Evolutionary conservation across 2,329 filamentous ascomycete genomes (phyloP), one percentile per base, ranked within the genome.

Genomic region (Xylariaceae sp.): DNA sequence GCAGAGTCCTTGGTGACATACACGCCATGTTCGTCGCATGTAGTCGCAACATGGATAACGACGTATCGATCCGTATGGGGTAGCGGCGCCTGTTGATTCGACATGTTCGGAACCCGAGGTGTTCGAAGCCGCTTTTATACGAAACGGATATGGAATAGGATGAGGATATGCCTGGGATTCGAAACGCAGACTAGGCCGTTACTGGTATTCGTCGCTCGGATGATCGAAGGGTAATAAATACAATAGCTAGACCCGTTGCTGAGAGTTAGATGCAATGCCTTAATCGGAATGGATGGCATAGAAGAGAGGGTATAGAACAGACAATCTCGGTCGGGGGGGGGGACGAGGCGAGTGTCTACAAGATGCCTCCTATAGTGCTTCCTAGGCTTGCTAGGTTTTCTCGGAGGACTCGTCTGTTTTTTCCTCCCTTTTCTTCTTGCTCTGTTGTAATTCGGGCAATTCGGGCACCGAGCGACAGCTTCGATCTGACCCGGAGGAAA

Each of bases 1-100:
- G 94, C 94, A 55, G 94, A 97, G 75, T 99, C 94, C 76, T 97
- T 97, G 56, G 94, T 99, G 55, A 99, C 94, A 74, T 99, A 99
- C 62, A 99, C 94, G 60, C 94, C 94, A 75, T 99, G 94, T 74
- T 99, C 94, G 73, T 99, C 94, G 76, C 94, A 99, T 64, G 94
- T 99, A 34, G 94, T 99, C 61, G 94, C 94, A 69, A 97, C 92
- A 74, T 99, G 94, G 72, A 97, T 96, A 68, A 99, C 89, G 63
- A 96, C 88, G 76, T 96, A 99, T 72, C 92, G 89, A 77, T 99
- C 94, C 74, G 96, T 83, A 75, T 87, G 87, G 65, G 85, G 80
- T 64, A 83, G 82, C 47, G 77, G 78, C 70, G 71, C 69, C 64
- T 76, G 75, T 58, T 75, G 74, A 58, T 71, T 72, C 52, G 75